Conservation (phyloP, 495 filamentous ascomycete species). For the Penicilliopsis zonata region DNA sequence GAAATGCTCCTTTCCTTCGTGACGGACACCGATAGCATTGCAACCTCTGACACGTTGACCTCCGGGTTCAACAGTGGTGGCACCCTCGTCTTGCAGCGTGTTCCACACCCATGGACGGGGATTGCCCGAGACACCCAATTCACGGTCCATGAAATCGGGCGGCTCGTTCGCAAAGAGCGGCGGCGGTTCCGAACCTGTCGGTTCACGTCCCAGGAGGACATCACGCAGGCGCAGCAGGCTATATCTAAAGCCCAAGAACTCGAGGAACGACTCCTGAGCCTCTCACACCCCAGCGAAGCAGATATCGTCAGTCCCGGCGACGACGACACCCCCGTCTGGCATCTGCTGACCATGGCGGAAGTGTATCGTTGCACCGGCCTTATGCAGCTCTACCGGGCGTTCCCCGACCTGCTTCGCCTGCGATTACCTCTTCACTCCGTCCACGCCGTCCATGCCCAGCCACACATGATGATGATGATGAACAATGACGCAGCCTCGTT, state of each 20-base stretch:
- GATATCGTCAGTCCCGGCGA: constrained; percentile 42
- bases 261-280: constrained; percentile 37
- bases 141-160: constrained; percentile 41
- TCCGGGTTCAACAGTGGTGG: background rate
- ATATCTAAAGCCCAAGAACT: constrained; percentile 33
- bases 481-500: background rate
- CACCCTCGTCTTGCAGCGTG: constrained; percentile 23
- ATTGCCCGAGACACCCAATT: constrained; percentile 42
- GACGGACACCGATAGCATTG: constrained; percentile 29
- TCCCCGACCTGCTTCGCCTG: constrained; percentile 36
- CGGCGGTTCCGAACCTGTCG: constrained; percentile 22
- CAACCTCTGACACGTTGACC: constrained; percentile 10
- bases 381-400: constrained; percentile 42
- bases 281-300: constrained; percentile 34
- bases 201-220: constrained; percentile 28
- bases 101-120: constrained; percentile 49
- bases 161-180: constrained; percentile 38
- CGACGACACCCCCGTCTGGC: constrained; percentile 42
- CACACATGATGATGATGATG: background rate
- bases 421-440: constrained; percentile 17
- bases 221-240: constrained; percentile 27
- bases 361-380: constrained; percentile 43
- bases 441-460: background rate
- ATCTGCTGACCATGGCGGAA: constrained; percentile 45
- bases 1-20: constrained; percentile 49